Conservation (phyloP, 2,329 filamentous ascomycete species). For the Reticulascus tulasneorum region DNA sequence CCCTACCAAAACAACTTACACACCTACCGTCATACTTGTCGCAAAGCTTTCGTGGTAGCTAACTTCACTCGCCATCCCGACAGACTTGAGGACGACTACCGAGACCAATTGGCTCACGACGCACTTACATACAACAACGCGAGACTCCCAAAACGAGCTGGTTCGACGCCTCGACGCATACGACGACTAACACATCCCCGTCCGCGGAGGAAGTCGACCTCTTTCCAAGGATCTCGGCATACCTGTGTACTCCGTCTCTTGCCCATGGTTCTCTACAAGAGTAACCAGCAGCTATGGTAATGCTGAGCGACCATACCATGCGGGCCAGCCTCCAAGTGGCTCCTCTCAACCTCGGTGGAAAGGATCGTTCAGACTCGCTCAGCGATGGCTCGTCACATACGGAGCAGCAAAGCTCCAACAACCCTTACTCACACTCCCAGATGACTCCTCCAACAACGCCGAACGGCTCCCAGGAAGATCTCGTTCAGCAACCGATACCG, state of each 20-base stretch:
- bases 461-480: constrained; percentile 61
- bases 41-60: constrained; percentile 5
- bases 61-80: constrained; percentile 6
- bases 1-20: constrained; percentile 12
- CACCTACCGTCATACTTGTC: constrained; percentile 3
- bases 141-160: constrained; percentile 6
- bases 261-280: constrained; percentile 33
- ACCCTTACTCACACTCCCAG: constrained; percentile 49
- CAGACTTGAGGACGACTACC: constrained; percentile 2
- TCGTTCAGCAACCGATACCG: constrained; percentile 37
- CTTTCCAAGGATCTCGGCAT: neutral
- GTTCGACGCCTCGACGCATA: neutral
- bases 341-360: constrained; percentile 54
- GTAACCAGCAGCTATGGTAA: constrained; percentile 36
- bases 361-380: constrained; percentile 37
- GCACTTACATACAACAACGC: constrained; percentile 3
- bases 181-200: neutral
- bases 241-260: neutral
- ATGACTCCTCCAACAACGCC: constrained; percentile 78
- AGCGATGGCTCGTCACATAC: constrained; percentile 19
- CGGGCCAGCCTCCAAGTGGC: constrained; percentile 60
- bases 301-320: constrained; percentile 43
- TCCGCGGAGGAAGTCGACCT: neutral
- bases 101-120: constrained; percentile 5
- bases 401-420: constrained; percentile 27